phyloP scores from a whole-genome alignment of 2,329 filamentous ascomycete genomes.

The Botrytis hyacinthi region DNA sequence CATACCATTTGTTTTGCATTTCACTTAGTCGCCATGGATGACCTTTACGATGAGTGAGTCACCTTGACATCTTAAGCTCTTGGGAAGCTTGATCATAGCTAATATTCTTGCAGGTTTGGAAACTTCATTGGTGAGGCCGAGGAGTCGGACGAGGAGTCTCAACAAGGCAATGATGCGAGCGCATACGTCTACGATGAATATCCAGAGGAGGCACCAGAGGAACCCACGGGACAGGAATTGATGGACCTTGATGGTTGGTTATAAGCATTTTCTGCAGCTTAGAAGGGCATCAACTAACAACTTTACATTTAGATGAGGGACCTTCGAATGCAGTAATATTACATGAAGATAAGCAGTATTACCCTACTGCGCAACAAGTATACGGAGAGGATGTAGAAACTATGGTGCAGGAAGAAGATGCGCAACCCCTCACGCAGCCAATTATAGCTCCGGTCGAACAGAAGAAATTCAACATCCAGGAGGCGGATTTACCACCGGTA shows the following conservation, averaged over 20 bases:
- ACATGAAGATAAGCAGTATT: constrained; percentile 99
- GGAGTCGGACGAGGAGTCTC: constrained; percentile 83
- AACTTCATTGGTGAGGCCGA: constrained; percentile 96
- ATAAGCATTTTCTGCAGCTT: background rate
- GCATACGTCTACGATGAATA: constrained; percentile 79
- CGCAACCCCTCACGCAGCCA: constrained; percentile 85
- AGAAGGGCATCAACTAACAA: background rate
- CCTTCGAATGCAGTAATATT: constrained; percentile 96
- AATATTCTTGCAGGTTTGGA: constrained; percentile 67
- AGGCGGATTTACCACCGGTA: constrained; percentile 84
- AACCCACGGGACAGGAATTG: constrained; percentile 69
- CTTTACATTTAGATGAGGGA: constrained; percentile 58
- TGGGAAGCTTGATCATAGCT: constrained; percentile 18
- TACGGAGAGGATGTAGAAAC: constrained; percentile 95
- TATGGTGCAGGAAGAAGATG: constrained; percentile 94
- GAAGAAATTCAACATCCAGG: constrained; percentile 95
- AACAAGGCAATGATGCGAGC: constrained; percentile 69
- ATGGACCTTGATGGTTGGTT: constrained; percentile 85
- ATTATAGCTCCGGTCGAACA: constrained; percentile 91
- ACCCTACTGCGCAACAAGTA: constrained; percentile 93
- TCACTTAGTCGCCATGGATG: constrained; percentile 65
- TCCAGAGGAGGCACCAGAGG: constrained; percentile 58
- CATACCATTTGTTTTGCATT: constrained; percentile 10
- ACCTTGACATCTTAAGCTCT: constrained; percentile 17
- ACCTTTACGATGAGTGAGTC: constrained; percentile 89